Conservation (phyloP, 805 yeast genomes). For the Candida rishiriensis region DNA sequence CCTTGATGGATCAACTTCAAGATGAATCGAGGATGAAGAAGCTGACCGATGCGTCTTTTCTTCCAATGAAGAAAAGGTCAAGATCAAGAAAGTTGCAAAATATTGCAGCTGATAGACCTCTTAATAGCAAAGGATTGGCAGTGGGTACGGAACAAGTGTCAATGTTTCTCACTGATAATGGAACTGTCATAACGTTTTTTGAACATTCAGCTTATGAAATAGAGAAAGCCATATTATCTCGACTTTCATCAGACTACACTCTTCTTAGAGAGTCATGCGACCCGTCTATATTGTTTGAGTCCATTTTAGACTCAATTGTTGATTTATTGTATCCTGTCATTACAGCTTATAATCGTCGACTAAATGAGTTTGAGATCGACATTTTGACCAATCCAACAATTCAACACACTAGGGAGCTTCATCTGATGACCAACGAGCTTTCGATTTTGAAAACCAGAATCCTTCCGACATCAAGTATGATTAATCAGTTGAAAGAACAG, state of each 20-base stretch:
- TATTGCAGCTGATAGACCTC: constrained; percentile 40
- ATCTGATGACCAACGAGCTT: constrained; percentile 50
- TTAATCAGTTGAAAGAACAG: constrained; percentile 42
- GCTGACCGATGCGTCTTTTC: constrained; percentile 31
- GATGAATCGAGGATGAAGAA: constrained; percentile 27
- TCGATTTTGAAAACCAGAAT: constrained; percentile 43
- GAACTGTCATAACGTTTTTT: constrained; percentile 51
- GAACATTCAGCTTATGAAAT: constrained; percentile 53
- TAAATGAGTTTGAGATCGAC: constrained; percentile 48
- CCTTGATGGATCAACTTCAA: constrained; percentile 17
- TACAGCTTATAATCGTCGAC: constrained; percentile 44
- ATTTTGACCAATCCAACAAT: constrained; percentile 47
- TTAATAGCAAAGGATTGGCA: constrained; percentile 36
- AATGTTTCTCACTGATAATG: constrained; percentile 39
- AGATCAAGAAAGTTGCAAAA: constrained; percentile 22
- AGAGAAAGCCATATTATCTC: constrained; percentile 45
- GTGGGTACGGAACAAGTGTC: constrained; percentile 58
- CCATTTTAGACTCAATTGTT: constrained; percentile 50
- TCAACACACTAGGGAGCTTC: constrained; percentile 47
- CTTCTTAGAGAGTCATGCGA: constrained; percentile 47
- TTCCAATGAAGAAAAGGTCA: constrained; percentile 7
- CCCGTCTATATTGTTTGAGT: constrained; percentile 48
- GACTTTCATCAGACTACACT: constrained; percentile 43
- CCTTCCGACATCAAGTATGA: constrained; percentile 42
- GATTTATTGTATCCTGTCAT: constrained; percentile 51